Conservation (phyloP, 306 rosid genomes). For the Ammopiptanthus mongolicus region DNA sequence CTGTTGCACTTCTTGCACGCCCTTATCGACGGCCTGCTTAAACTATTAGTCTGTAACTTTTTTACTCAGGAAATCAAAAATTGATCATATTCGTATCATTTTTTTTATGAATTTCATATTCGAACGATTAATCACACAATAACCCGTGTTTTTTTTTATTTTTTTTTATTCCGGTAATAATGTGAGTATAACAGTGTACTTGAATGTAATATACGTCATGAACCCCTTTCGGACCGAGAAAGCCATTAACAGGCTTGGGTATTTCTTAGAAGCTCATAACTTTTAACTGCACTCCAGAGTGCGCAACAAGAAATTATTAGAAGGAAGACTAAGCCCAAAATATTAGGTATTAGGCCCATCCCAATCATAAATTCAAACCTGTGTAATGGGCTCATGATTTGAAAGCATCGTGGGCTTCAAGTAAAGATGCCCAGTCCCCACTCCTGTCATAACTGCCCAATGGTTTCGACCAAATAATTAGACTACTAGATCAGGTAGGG, state of each 20-base stretch:
- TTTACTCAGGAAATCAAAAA: too few relatives aligned
- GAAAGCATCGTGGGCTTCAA: neutral
- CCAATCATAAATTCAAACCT: neutral
- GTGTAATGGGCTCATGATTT: neutral
- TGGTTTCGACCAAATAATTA: too few relatives aligned
- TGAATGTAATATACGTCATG: neutral
- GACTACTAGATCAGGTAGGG: too few relatives aligned
- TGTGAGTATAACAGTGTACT: neutral
- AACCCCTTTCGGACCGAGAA: neutral
- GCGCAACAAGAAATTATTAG: neutral
- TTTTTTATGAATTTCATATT: too few relatives aligned
- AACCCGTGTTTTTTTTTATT: too few relatives aligned
- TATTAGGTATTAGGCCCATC: neutral
- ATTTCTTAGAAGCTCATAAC: neutral
- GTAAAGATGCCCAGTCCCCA: neutral
- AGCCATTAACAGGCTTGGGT: neutral
- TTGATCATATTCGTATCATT: too few relatives aligned
- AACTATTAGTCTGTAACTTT: too few relatives aligned
- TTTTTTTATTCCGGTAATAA: too few relatives aligned
- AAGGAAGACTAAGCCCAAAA: neutral
- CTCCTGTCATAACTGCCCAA: neutral
- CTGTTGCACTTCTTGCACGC: too few relatives aligned
- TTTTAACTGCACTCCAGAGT: neutral
- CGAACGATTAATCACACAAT: neutral
- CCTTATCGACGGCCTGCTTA: too few relatives aligned